Conservation (phyloP, 768 basidiomycete genomes). For the Hebeloma cylindrosporum region DNA sequence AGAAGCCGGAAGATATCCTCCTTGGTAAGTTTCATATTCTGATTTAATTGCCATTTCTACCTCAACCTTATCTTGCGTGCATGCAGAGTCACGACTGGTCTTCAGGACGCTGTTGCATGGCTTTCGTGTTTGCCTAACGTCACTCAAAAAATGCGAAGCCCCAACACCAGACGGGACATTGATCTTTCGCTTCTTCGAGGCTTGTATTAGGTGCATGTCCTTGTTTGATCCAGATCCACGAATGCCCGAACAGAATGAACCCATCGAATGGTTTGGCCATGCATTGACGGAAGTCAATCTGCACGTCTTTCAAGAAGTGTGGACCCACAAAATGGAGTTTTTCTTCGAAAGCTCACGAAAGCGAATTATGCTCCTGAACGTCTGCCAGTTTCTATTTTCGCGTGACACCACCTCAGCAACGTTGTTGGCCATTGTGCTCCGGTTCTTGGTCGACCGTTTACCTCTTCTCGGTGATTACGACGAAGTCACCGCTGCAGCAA, state of each 20-base stretch:
- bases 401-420: slow-evolving; percentile 78
- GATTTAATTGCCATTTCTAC: slow-evolving; percentile 4
- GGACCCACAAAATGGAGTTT: slow-evolving; percentile 90
- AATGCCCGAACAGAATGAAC: slow-evolving; percentile 65
- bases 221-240: slow-evolving; percentile 75
- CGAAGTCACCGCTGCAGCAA: slow-evolving; percentile 76
- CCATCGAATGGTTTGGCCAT: slow-evolving; percentile 80
- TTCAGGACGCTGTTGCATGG: slow-evolving; percentile 89
- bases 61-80: slow-evolving; percentile 7
- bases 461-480: slow-evolving; percentile 84
- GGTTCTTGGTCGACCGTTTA: slow-evolving; percentile 80
- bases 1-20: slow-evolving; percentile 80
- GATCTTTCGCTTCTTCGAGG: slow-evolving; percentile 85
- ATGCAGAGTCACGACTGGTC: slow-evolving; percentile 79
- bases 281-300: slow-evolving; percentile 81
- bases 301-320: slow-evolving; percentile 94
- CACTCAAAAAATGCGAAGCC: slow-evolving; percentile 78
- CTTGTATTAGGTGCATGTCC: slow-evolving; percentile 79
- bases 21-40: slow-evolving; percentile 52
- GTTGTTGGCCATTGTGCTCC: slow-evolving; percentile 84
- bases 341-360: slow-evolving; percentile 81
- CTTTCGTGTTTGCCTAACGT: slow-evolving; percentile 74
- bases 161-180: slow-evolving; percentile 82
- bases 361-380: slow-evolving; percentile 75
- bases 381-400: slow-evolving; percentile 80